Percentiles rank a stretch among this genome's conserved stretches.
These are phyloP conservation scores for Phialophora verrucosa DNA, from an alignment of 2,329 filamentous ascomycete genomes.

Conservation along the genomic window DNA sequence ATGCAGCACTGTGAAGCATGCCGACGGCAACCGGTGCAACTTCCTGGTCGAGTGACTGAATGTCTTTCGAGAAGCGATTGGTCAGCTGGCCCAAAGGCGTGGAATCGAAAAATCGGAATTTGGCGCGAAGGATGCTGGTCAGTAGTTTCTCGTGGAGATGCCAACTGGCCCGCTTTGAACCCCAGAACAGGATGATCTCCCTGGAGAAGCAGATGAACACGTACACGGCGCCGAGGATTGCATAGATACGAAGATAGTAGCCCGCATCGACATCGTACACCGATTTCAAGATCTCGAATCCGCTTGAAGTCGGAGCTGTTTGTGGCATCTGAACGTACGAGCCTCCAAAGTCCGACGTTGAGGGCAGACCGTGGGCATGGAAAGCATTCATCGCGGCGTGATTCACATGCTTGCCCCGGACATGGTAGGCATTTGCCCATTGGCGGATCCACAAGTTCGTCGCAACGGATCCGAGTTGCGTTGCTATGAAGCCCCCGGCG, in stretches of 20 bases:
- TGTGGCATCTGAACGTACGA: constrained; percentile 28
- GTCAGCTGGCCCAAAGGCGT: constrained; percentile 95
- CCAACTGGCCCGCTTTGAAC: constrained; percentile 85
- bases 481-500: constrained; percentile 73
- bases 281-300: constrained; percentile 32
- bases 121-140: constrained; percentile 78
- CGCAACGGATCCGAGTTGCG: constrained; percentile 84
- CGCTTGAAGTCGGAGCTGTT: constrained; percentile 8
- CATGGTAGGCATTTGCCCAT: constrained; percentile 88
- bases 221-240: constrained; percentile 75
- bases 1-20: constrained; percentile 68
- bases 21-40: constrained; percentile 89
- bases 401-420: constrained; percentile 36
- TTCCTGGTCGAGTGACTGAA: constrained; percentile 94
- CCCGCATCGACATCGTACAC: constrained; percentile 69
- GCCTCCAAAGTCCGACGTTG: constrained; percentile 21
- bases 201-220: constrained; percentile 80
- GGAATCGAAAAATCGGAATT: constrained; percentile 97
- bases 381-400: constrained; percentile 31
- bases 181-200: constrained; percentile 89
- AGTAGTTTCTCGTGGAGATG: constrained; percentile 82
- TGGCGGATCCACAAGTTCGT: constrained; percentile 94
- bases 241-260: constrained; percentile 86
- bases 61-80: constrained; percentile 98
- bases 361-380: constrained; percentile 6